A percentile compares a stretch with the other conserved stretches of the same genome.
phyloP scores from a whole-genome alignment of 371 early-diverging fungal genomes.

The Mucor saturninus region DNA sequence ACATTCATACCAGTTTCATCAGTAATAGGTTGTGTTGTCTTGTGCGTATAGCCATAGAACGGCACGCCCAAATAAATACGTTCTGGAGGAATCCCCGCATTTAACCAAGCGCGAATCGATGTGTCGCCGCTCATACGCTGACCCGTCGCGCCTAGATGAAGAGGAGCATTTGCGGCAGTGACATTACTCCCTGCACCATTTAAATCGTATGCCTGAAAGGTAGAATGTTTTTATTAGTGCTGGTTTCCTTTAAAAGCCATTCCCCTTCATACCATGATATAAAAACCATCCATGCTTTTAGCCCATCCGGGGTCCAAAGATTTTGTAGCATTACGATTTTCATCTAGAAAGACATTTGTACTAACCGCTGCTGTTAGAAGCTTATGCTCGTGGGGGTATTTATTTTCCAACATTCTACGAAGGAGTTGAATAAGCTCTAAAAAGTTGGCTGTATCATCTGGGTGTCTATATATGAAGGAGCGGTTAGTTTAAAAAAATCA shows the following conservation, averaged over 20 bases:
- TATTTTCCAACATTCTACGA: slow-evolving; percentile 30
- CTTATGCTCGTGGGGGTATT: slow-evolving; percentile 41
- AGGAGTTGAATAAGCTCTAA: slow-evolving; percentile 26
- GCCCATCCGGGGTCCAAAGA: slow-evolving; percentile 44
- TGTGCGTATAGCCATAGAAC: slow-evolving; percentile 58
- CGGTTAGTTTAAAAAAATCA: neutral
- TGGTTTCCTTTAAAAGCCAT: neutral
- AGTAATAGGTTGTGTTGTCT: slow-evolving; percentile 14
- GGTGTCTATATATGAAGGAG: slow-evolving; percentile 8
- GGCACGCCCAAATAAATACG: slow-evolving; percentile 62
- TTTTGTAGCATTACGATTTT: slow-evolving; percentile 9
- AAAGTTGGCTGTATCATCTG: slow-evolving; percentile 57
- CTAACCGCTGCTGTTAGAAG: slow-evolving; percentile 35
- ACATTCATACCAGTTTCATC: slow-evolving; percentile 10
- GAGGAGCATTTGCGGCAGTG: slow-evolving; percentile 67
- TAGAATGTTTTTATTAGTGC: neutral
- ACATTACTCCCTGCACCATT: slow-evolving; percentile 36
- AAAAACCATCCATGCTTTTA: slow-evolving; percentile 62
- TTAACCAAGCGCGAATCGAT: slow-evolving; percentile 52
- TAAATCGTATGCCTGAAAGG: slow-evolving; percentile 43
- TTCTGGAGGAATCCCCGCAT: slow-evolving; percentile 60
- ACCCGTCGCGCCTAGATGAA: slow-evolving; percentile 36
- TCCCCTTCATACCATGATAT: slow-evolving; percentile 52
- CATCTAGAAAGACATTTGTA: slow-evolving; percentile 26
- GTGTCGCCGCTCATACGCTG: slow-evolving; percentile 24